phyloP scores from a whole-genome alignment of 1,139 yeast genomes.

The Nakaseomyces kungkrabaensis region DNA sequence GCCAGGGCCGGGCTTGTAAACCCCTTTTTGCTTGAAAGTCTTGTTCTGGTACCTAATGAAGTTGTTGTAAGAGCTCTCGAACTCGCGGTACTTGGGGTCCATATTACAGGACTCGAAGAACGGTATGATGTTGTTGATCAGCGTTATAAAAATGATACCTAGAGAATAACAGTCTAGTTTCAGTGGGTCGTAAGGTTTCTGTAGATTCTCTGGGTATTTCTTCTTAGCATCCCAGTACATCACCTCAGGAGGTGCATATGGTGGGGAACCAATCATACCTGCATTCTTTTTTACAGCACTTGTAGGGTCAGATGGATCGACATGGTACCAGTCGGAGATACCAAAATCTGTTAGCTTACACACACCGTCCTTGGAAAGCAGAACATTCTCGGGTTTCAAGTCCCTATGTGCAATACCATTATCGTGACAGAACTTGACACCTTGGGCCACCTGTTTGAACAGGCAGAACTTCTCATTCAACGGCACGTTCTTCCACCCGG shows the following conservation, averaged over 20 bases:
- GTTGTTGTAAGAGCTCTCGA: slow-evolving; percentile 41
- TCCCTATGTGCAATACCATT: slow-evolving; percentile 85
- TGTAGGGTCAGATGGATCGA: slow-evolving; percentile 40
- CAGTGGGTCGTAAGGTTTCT: slow-evolving; percentile 50
- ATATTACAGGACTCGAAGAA: slow-evolving; percentile 41
- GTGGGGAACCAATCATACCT: slow-evolving; percentile 63
- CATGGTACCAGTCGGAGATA: slow-evolving; percentile 56
- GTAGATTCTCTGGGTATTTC: slow-evolving; percentile 16
- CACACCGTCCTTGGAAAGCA: slow-evolving; percentile 47
- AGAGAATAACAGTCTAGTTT: slow-evolving; percentile 64
- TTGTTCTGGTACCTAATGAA: slow-evolving; percentile 40
- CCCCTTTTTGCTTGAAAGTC: slow-evolving; percentile 39
- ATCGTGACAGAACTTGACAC: slow-evolving; percentile 62
- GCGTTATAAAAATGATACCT: slow-evolving; percentile 53
- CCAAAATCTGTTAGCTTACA: slow-evolving; percentile 73
- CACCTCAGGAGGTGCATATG: slow-evolving; percentile 72
- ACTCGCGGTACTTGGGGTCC: slow-evolving; percentile 51
- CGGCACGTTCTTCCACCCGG: slow-evolving; percentile 39
- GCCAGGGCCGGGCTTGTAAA: slow-evolving; percentile 49
- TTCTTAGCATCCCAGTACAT: slow-evolving; percentile 37
- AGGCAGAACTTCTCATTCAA: slow-evolving; percentile 44
- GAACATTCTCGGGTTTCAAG: slow-evolving; percentile 83
- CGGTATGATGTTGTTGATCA: slow-evolving; percentile 51
- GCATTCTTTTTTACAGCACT: slow-evolving; percentile 37
- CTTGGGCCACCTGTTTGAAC: slow-evolving; percentile 40